Conservation (phyloP, 202 grass and related monocot genomes). For the Carex sylvatica region DNA sequence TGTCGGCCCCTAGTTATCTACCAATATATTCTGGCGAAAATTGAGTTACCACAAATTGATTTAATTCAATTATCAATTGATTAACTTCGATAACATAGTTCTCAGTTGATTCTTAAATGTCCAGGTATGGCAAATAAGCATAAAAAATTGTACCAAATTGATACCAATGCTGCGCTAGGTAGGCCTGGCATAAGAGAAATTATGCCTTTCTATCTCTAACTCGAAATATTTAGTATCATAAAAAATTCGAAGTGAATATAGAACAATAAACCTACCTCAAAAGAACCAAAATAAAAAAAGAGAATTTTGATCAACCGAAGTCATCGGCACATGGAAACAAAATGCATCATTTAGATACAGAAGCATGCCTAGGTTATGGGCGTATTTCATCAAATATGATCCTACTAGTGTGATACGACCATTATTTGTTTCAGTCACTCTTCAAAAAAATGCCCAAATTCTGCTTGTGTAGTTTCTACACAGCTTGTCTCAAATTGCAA, state of each 20-base stretch:
- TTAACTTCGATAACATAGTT: neutral
- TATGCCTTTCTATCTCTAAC: no score
- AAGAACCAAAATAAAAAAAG: neutral
- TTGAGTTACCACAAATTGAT: neutral
- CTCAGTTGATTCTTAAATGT: neutral
- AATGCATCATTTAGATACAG: neutral
- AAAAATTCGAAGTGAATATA: neutral
- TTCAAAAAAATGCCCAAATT: neutral
- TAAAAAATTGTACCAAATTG: neutral
- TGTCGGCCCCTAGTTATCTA: neutral
- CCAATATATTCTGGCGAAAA: neutral
- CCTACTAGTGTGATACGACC: neutral
- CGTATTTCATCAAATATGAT: neutral
- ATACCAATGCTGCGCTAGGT: neutral
- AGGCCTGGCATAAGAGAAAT: neutral
- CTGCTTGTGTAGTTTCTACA: no score
- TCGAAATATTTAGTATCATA: neutral
- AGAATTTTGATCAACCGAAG: neutral
- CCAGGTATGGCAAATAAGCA: neutral
- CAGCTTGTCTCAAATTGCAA: no score
- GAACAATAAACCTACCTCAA: neutral
- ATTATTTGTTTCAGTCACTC: neutral
- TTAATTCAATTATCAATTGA: neutral
- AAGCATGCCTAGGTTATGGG: neutral
- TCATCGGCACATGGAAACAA: neutral